These are phyloP conservation scores for Neonectria magnoliae DNA, from an alignment of 2,329 filamentous ascomycete species.

Conservation along the genomic window DNA sequence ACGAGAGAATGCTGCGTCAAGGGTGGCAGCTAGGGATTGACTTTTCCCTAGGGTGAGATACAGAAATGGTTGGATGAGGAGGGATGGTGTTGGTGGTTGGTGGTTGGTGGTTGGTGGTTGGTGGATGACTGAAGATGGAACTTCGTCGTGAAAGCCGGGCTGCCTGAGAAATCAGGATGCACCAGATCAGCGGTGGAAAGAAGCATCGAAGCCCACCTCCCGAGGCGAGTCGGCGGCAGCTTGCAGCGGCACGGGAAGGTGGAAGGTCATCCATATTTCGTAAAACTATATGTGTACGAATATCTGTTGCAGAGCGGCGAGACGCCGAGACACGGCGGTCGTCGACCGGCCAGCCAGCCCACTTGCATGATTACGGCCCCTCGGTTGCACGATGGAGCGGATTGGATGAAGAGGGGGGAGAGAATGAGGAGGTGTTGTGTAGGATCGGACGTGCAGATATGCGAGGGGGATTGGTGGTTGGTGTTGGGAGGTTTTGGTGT, in stretches of 20 bases:
- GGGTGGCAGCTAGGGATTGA: constrained; percentile 24
- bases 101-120: neutral
- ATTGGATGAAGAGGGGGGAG: neutral
- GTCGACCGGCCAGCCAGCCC: constrained; percentile 8
- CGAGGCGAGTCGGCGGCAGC: neutral
- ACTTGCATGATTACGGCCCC: constrained; percentile 21
- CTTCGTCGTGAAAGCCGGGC: neutral
- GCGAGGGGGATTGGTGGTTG: neutral
- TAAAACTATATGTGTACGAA: neutral
- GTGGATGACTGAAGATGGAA: neutral
- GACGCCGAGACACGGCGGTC: neutral
- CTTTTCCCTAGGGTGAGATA: constrained; percentile 9
- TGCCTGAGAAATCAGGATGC: constrained; percentile 3
- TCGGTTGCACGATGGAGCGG: constrained; percentile 14
- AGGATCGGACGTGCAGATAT: neutral
- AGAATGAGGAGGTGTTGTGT: constrained; percentile 3
- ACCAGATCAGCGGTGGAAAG: neutral
- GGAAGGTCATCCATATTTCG: neutral
- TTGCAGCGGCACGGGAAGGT: neutral
- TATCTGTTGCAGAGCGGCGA: neutral
- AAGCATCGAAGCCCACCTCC: neutral
- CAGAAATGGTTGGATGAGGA: neutral
- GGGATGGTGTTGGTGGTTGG: neutral
- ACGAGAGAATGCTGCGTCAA: constrained; percentile 37
- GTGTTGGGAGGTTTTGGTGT: neutral